Evolutionary conservation across 768 basidiomycete genomes (phyloP).

Genomic region (Amanita jacksonii): DNA sequence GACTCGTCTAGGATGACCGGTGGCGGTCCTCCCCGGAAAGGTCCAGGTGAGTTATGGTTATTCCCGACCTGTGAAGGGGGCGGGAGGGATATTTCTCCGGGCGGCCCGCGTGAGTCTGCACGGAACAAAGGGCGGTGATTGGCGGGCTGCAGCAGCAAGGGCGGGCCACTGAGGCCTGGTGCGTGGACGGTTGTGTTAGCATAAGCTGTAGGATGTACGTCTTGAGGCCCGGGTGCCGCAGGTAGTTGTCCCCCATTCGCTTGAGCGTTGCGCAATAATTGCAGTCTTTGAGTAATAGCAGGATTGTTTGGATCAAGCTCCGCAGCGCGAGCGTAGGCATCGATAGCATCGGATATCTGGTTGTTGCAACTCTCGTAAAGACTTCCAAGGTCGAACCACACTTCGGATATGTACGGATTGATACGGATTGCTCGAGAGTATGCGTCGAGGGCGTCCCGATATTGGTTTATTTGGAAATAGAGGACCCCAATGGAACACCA

Average conservation of each 20-base stretch:
- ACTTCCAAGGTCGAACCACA: conserved; percentile 96
- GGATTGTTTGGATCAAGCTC: conserved; percentile 86
- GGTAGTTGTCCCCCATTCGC: conserved; percentile 65
- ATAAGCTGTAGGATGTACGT: conserved; percentile 94
- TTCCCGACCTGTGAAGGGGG: conserved; percentile 44
- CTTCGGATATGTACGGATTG: conserved; percentile 93
- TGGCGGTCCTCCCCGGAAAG: conserved; percentile 77
- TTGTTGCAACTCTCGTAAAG: conserved; percentile 99
- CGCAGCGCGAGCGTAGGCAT: conserved; percentile 91
- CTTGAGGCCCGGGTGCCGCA: conserved; percentile 86
- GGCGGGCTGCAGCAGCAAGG: conserved; percentile 49
- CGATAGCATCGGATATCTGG: conserved; percentile 96
- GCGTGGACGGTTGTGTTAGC: conserved; percentile 70
- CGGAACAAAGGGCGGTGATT: conserved; percentile 49
- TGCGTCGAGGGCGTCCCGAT: conserved; percentile 95
- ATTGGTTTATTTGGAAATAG: conserved; percentile 99
- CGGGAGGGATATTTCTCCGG: conserved; percentile 47
- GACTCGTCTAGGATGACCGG: conserved; percentile 72
- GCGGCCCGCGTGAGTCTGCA: conserved; percentile 57
- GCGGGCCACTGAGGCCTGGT: conserved; percentile 57
- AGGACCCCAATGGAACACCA: conserved; percentile 99
- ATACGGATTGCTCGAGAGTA: conserved; percentile 98
- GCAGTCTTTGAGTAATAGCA: conserved; percentile 73
- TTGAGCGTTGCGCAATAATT: conserved; percentile 73
- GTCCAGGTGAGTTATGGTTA: conserved; percentile 51